Percentiles rank a stretch among this genome's conserved stretches.
Conservation (phyloP, 2,329 filamentous ascomycete species). For the Pseudophaeomoniella oleicola region DNA sequence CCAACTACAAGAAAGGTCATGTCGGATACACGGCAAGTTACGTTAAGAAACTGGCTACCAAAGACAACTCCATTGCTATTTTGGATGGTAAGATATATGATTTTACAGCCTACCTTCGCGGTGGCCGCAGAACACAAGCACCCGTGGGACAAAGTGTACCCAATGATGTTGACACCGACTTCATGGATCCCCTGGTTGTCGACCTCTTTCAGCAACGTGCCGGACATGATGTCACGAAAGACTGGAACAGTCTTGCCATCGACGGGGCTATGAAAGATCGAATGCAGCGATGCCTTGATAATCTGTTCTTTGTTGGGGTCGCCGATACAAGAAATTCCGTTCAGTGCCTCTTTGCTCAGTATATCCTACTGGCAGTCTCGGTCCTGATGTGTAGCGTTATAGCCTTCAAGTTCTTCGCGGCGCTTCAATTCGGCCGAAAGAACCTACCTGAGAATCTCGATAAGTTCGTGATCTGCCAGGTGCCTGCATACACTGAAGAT, state of each 20-base stretch:
- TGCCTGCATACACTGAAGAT: constrained; percentile 95
- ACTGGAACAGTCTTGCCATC: constrained; percentile 60
- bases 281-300: constrained; percentile 77
- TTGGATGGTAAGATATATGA: constrained; percentile 75
- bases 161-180: constrained; percentile 46
- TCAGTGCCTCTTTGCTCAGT: constrained; percentile 74
- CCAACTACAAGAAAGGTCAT: constrained; percentile 71
- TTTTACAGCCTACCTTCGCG: constrained; percentile 65
- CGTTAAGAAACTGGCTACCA: constrained; percentile 51
- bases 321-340: constrained; percentile 80
- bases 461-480: constrained; percentile 96
- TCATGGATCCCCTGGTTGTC: constrained; percentile 65
- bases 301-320: constrained; percentile 86
- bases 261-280: constrained; percentile 40
- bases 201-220: constrained; percentile 61
- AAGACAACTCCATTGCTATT: constrained; percentile 58
- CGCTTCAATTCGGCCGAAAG: constrained; percentile 83
- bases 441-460: constrained; percentile 90
- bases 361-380: constrained; percentile 76
- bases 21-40: constrained; percentile 72
- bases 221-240: constrained; percentile 68
- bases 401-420: constrained; percentile 91
- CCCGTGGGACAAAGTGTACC: constrained; percentile 37
- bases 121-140: constrained; percentile 53
- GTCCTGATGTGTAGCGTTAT: constrained; percentile 69